These are phyloP conservation scores for Pseudogymnoascus sp. DNA, from an alignment of 2,329 filamentous ascomycete species.

Conservation along the genomic window DNA sequence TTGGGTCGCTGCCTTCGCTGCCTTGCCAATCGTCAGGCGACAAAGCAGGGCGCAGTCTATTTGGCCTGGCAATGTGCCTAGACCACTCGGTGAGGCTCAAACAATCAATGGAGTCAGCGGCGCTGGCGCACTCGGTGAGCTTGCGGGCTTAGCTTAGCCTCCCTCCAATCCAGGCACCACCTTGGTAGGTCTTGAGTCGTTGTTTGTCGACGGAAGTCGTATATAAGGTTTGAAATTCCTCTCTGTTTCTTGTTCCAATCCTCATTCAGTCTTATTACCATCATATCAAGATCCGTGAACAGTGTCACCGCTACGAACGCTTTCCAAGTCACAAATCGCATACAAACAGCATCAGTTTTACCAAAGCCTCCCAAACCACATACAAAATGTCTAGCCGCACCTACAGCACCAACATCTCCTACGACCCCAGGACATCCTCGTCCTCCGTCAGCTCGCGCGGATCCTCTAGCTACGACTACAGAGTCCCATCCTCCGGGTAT, in stretches of 20 bases:
- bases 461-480: background rate
- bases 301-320: background rate
- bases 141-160: constrained; percentile 1
- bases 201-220: background rate
- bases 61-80: constrained; percentile 6
- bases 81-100: constrained; percentile 2
- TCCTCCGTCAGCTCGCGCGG: background rate
- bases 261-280: background rate
- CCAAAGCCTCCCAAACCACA: background rate
- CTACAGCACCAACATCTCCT: background rate
- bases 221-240: background rate
- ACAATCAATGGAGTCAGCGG: constrained; percentile 6
- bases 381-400: background rate
- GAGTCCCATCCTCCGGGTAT: background rate
- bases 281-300: background rate
- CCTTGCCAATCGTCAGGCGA: constrained; percentile 1
- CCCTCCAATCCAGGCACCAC: constrained; percentile 7
- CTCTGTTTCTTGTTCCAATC: constrained; percentile 1
- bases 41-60: constrained; percentile 1
- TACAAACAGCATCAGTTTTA: background rate
- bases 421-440: background rate
- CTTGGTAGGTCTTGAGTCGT: background rate
- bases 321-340: background rate
- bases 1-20: constrained; percentile 8
- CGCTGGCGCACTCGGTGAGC: background rate